Conservation (phyloP, 2,329 filamentous ascomycete genomes). For the Paracorniculantispora psalliotae region DNA sequence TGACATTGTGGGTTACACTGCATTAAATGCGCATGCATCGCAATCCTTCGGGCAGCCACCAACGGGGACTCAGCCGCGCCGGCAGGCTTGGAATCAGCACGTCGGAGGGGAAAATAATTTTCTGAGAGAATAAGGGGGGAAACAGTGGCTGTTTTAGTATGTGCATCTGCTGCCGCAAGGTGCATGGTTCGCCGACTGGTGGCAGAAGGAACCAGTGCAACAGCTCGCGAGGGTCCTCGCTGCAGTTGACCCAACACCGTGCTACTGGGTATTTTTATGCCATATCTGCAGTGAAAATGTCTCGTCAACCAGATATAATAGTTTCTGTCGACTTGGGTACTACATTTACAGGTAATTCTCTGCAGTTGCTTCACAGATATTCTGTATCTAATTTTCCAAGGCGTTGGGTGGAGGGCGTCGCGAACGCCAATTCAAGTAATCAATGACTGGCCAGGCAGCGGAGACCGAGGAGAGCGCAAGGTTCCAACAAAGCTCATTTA, state of each 20-base stretch:
- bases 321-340: slow-evolving; percentile 42
- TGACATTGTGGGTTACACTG: neutral
- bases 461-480: slow-evolving; percentile 49
- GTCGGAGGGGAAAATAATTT: too few species aligned
- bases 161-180: neutral
- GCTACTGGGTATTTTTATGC: neutral
- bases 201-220: too few species aligned
- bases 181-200: neutral
- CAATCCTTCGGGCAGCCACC: neutral
- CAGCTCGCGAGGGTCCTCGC: too few species aligned
- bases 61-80: neutral
- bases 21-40: neutral
- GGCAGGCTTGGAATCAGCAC: neutral
- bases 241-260: too few species aligned
- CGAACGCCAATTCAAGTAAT: slow-evolving; percentile 39
- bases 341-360: slow-evolving; percentile 37
- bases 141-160: neutral
- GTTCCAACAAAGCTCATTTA: slow-evolving; percentile 49
- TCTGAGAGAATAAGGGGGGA: neutral
- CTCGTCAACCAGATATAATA: slow-evolving; percentile 31
- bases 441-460: slow-evolving; percentile 50
- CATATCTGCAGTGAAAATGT: slow-evolving; percentile 13
- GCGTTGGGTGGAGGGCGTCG: slow-evolving; percentile 34
- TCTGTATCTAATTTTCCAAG: slow-evolving; percentile 18
- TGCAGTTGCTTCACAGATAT: neutral